Evolutionary conservation across 2,329 filamentous ascomycete genomes (phyloP).

Genomic region (Cadophora malorum): DNA sequence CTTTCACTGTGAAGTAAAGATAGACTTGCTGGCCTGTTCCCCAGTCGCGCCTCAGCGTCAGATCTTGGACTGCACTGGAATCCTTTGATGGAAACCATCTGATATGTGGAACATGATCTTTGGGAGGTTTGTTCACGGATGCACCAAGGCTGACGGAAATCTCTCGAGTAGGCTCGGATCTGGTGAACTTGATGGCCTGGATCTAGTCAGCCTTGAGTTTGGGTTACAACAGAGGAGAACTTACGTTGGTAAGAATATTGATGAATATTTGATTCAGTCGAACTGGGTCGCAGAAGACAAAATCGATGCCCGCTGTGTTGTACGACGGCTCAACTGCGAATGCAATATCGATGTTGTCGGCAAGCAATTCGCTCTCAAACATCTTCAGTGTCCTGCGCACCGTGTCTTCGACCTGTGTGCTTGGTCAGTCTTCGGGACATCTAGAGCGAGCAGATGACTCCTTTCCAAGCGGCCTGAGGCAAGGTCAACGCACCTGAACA

Average conservation of each 20-base stretch:
- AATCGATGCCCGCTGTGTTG: constrained; percentile 66
- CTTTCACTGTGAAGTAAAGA: constrained; percentile 61
- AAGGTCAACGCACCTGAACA: neutral
- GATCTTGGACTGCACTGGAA: constrained; percentile 30
- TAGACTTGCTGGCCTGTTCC: constrained; percentile 47
- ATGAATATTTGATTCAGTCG: constrained; percentile 77
- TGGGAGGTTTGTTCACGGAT: constrained; percentile 42
- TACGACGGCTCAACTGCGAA: constrained; percentile 73
- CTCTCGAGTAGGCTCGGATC: constrained; percentile 62
- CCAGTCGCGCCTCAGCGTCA: constrained; percentile 41
- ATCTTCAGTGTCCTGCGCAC: constrained; percentile 74
- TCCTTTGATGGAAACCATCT: constrained; percentile 45
- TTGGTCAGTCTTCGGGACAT: neutral
- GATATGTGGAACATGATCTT: constrained; percentile 38
- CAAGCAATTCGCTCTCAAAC: constrained; percentile 76
- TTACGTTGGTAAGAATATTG: constrained; percentile 70
- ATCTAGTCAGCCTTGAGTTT: neutral
- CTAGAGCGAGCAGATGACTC: neutral
- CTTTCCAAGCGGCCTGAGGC: no score
- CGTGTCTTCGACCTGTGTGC: constrained; percentile 62
- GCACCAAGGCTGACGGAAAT: constrained; percentile 55
- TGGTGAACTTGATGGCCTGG: constrained; percentile 66
- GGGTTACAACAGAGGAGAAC: neutral
- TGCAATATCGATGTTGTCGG: constrained; percentile 72
- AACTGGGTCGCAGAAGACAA: constrained; percentile 76